Base-by-base conservation (phyloP, 495 filamentous ascomycete genomes). In the Mytilinidion resinicola region DNA sequence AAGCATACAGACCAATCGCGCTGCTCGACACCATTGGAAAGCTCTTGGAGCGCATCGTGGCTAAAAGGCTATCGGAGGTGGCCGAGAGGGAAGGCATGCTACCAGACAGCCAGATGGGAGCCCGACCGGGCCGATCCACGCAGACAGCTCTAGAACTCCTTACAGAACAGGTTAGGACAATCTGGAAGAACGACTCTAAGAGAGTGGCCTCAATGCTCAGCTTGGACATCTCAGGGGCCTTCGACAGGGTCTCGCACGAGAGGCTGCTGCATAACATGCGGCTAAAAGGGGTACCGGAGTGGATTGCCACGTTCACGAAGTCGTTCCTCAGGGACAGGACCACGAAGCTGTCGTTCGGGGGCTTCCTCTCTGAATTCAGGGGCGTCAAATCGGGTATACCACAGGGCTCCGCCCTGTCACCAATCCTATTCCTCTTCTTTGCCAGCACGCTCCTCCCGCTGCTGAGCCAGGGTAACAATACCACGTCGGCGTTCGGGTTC, bases 21-120 rank as follows among this genome's bases (percentile, higher is more conserved):
- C 58, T 76, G 0, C 64, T 72, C 0, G 69, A 72, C 42, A 73
- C 68, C 1, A 34, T 76, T 3, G 68, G 67, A 0, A 76, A 76
- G 44, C 17, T 65, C 14, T 50, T 72, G 9, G 66, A 75, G 39
- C n/a, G 57, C 1, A 39, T 75, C 5, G 52, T 72, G 9, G 59
- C 69, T 4, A 47, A 20, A 3, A 38, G 64, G 33, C 53, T 75
- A 6, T 61, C 51, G 15, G 68, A 65, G 38, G 20, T 56, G 3
- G 36, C 63, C 0, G 65, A 74, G 19, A 58, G 8, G 17, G 10
- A 67, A 21, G 6, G 43, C 0, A 46, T 74, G 3, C 63, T 75
- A 0, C 65, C 65, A 9, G 14, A 35, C 5, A 56, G n/a, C 1
- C 62, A 75, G 35, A 53, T 69, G 0, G 62, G 70, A 12, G 67